These are phyloP conservation scores for Colletotrichum orchidophilum DNA, from an alignment of 2,329 filamentous ascomycete species.

Conservation along the genomic window DNA sequence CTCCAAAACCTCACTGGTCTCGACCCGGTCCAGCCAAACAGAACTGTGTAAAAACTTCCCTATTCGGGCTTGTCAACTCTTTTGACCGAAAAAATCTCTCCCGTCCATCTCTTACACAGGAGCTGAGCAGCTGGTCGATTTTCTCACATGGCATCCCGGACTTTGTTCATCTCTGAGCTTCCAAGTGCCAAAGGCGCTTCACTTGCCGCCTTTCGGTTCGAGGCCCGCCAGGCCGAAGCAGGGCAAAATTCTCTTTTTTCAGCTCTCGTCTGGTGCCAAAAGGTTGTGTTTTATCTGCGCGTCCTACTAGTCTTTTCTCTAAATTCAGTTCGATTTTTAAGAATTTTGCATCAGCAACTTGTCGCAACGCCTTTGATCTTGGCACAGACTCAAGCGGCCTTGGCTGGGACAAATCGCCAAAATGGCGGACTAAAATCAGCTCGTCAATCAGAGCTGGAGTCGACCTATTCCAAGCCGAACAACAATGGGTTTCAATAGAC, in stretches of 20 bases:
- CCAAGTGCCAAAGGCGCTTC: not conserved
- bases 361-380: not conserved
- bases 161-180: too few relatives aligned
- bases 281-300: slow-evolving; percentile 7
- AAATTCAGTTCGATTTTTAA: not conserved
- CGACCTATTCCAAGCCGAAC: not conserved
- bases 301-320: not conserved
- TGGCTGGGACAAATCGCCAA: not conserved
- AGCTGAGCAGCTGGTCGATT: not conserved
- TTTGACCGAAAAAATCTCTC: not conserved
- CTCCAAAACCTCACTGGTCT: slow-evolving; percentile 31
- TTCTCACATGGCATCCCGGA: not conserved
- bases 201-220: not conserved
- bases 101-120: slow-evolving; percentile 23
- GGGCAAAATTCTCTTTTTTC: not conserved
- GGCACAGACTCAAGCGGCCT: not conserved
- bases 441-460: not conserved
- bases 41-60: not conserved
- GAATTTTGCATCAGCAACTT: not conserved
- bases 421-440: not conserved
- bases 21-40: not conserved
- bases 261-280: slow-evolving; percentile 18
- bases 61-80: not conserved
- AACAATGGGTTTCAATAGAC: not conserved
- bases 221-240: slow-evolving; percentile 11